phyloP scores from a whole-genome alignment of 2,329 filamentous ascomycete species.

The Colletotrichum navitas region DNA sequence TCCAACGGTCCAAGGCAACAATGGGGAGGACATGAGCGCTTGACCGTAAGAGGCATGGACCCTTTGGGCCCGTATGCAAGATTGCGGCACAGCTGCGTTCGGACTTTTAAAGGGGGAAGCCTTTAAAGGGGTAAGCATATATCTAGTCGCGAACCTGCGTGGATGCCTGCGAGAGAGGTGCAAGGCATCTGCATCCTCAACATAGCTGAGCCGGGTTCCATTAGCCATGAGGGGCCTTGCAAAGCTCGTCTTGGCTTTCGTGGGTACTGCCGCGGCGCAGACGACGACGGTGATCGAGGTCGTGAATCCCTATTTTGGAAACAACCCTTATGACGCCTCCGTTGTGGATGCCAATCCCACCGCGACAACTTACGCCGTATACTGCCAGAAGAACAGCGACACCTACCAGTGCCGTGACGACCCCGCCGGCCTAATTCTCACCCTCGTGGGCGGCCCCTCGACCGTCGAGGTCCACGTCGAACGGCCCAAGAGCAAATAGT shows the following conservation, averaged over 20 bases:
- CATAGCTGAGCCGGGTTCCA: no score
- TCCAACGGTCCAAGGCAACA: background rate
- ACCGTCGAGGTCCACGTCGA: constrained; percentile 45
- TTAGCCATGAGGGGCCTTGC: constrained; percentile 8
- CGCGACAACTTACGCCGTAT: constrained; percentile 50
- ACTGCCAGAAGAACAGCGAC: constrained; percentile 44
- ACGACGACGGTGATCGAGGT: constrained; percentile 46
- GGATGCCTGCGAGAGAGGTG: background rate
- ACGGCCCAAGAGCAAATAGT: constrained; percentile 1
- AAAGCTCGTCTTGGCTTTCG: constrained; percentile 5
- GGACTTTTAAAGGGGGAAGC: no score
- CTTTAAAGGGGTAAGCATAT: background rate
- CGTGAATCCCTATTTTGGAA: constrained; percentile 46
- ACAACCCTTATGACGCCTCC: constrained; percentile 47
- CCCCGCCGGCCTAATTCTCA: constrained; percentile 43
- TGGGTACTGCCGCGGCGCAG: constrained; percentile 45
- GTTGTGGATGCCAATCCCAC: constrained; percentile 47
- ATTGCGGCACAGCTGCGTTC: constrained; percentile 2
- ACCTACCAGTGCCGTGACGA: constrained; percentile 46
- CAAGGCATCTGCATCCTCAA: background rate
- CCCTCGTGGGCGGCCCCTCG: constrained; percentile 48
- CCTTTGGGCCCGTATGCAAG: background rate
- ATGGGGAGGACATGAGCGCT: background rate
- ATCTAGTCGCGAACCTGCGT: background rate
- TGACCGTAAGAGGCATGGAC: background rate